Base-by-base conservation (phyloP, 2,329 filamentous ascomycete species). In the Phyllosticta citrichinensis region DNA sequence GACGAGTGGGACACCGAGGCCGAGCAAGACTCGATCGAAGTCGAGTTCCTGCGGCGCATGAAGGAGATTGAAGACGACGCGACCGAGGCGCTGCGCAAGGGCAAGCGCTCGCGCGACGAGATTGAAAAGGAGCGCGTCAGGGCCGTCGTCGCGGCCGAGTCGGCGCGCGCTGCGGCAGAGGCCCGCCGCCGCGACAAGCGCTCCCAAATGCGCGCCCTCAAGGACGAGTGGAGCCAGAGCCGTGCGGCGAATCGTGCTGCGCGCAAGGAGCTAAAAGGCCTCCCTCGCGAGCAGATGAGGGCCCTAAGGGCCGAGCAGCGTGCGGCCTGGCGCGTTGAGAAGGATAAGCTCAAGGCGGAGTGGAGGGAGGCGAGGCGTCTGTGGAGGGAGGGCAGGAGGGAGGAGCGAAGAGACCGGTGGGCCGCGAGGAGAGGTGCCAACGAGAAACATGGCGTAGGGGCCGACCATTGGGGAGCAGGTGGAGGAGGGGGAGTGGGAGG, bases 61-160 rank as follows among this genome's bases (percentile, higher is more conserved):
- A 47, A 55, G n/a, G 56, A 40, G 2, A 70, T 73, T 60, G 65
- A 71, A 50, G 58, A 61, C 10, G 47, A 62, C 10, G 66, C 68
- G 20, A 61, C 63, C 9, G 35, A 64, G 9, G 61, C 68, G 1
- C 58, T 58, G 14, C 25, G 58, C 5, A 69, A 69, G 56, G 70
- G 70, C 56, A 70, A 69, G 52, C 70, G 70, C 52, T 53, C 55
- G 9, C 47, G 61, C 8, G 52, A 63, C 47, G 64, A 67, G 24
- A 67, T 71, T 19, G 63, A 64, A 4, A 60, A 58, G 2, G 68
- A 71, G 53, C 68, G 69, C n/a, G 64, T 64, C 11, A 55, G 63
- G 8, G 69, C 67, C 8, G 68, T 71, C 22, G 65, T 66, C 24
- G 64, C 65, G 59, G 70, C 70, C 0, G 56, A 63, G 6, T 27